Evolutionary conservation across 768 basidiomycete species (phyloP).

Genomic region (Boletus tomentosulus): DNA sequence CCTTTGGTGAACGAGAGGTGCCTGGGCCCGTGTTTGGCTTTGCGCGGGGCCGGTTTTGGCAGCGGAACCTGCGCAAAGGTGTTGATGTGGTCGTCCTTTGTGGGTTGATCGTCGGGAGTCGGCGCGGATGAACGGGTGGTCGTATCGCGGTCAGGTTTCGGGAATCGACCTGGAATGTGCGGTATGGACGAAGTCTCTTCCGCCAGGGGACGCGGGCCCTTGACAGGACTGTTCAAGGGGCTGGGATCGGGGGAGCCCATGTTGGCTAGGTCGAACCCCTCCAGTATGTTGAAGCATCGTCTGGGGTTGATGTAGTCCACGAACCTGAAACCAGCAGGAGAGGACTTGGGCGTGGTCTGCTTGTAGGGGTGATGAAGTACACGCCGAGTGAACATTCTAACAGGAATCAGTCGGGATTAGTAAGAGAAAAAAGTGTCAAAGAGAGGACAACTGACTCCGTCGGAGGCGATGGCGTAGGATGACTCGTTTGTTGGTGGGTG

Average conservation of each 20-base stretch:
- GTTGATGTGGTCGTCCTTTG: not conserved
- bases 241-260: slow-evolving; percentile 13
- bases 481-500: not conserved
- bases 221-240: slow-evolving; percentile 17
- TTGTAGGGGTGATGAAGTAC: slow-evolving; percentile 14
- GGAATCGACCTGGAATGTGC: slow-evolving; percentile 5
- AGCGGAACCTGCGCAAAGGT: not conserved
- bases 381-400: slow-evolving; percentile 19
- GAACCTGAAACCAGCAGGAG: slow-evolving; percentile 30
- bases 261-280: slow-evolving; percentile 5
- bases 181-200: slow-evolving; percentile 10
- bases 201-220: not conserved
- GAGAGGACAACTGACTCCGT: not conserved
- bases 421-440: not conserved
- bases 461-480: not conserved
- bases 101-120: not conserved
- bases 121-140: not conserved
- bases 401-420: not conserved
- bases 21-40: slow-evolving; percentile 14
- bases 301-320: slow-evolving; percentile 12
- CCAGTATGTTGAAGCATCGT: slow-evolving; percentile 20
- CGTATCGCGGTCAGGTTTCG: not conserved
- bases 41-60: slow-evolving; percentile 1
- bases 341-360: not conserved
- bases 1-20: slow-evolving; percentile 10